Percentiles rank a stretch among this genome's conserved stretches.
Evolutionary conservation across 108 stramenopile genomes (phyloP).

Genomic region (Aureococcus anophagefferens): DNA sequence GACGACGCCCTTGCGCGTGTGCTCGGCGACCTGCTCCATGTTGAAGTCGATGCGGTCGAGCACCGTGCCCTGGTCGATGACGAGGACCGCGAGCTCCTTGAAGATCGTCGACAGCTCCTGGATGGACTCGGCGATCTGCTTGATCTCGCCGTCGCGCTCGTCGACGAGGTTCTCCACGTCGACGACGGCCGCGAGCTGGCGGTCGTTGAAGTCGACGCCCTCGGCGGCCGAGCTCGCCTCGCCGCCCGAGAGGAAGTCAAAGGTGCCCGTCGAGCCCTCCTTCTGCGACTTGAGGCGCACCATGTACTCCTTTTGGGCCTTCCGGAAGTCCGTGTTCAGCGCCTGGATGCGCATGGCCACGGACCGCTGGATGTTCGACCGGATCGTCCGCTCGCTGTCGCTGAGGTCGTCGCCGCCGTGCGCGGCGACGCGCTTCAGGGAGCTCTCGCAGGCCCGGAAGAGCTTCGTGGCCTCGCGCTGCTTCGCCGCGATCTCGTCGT

Average conservation of each 20-base stretch:
- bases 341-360: conserved; percentile 88
- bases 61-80: conserved; percentile 99
- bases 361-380: conserved; percentile 51
- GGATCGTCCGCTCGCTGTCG: conserved; percentile 26
- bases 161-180: conserved; percentile 63
- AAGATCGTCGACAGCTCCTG: conserved; percentile 94
- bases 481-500: conserved; percentile 69
- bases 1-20: conserved; percentile 86
- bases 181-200: conserved; percentile 71
- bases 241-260: conserved; percentile 36
- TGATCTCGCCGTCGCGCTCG: conserved; percentile 46
- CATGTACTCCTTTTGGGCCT: conserved; percentile 86
- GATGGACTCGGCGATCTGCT: conserved; percentile 84
- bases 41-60: conserved; percentile 99
- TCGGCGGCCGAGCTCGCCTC: conserved; percentile 10
- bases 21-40: conserved; percentile 98
- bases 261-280: conserved; percentile 61
- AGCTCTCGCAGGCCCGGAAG: not conserved
- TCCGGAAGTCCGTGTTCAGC: conserved; percentile 74
- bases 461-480: conserved; percentile 40
- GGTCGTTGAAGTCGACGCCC: conserved; percentile 42
- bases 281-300: conserved; percentile 71
- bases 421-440: not conserved
- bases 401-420: conserved; percentile 3
- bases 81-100: conserved; percentile 96